Base-by-base conservation (phyloP, 2,329 filamentous ascomycete genomes). In the Botrytis deweyae region DNA sequence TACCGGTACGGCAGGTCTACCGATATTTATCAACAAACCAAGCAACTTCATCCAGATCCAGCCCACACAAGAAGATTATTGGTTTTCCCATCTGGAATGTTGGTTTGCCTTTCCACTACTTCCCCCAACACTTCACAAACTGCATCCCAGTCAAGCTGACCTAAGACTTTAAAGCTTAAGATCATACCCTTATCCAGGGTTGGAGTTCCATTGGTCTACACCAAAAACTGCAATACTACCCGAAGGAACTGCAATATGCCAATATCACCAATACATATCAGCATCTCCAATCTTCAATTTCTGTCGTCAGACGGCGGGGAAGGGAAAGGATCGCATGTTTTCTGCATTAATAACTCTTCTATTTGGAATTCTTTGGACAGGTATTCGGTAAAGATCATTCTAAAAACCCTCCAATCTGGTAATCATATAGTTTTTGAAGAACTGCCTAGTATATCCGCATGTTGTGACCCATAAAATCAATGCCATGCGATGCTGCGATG, bases 401-500 rank as follows among this genome's bases (percentile, higher is more conserved):
- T 9, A 33, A 55, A 33, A 58, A 44, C 36, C 66, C 66, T 69
- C 29, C 49, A 44, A 22, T 69, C 49, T 55, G 49, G 66, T 58
- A 58, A 44, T 16, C 55, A n/a, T 69, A 25, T 33, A 68, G 25
- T 42, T 58, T 29, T 7, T 40, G 3, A 25, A 58, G 36, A 16
- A 33, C 25, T 69, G 12, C 52, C 52, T 58, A 18, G n/a, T 58
- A n/a, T 69, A 40, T 44, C 66, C 66, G 36, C 52, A 69, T 69
- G 66, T 33, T 10, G 66, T 69, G 66, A 44, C 66, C 66, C 66
- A 69, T 69, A 58, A 58, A 42, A 44, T 3, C 25, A n/a, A 69
- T 58, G 49, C 66, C n/a, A 69, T 69, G 66, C 66, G 49, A 55
- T 29, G 52, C 52, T 18, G 52, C 52, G 52, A 58, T 58, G 66